These are phyloP conservation scores for Fusarium sororula DNA, from an alignment of 2,329 filamentous ascomycete genomes.

Conservation along the genomic window DNA sequence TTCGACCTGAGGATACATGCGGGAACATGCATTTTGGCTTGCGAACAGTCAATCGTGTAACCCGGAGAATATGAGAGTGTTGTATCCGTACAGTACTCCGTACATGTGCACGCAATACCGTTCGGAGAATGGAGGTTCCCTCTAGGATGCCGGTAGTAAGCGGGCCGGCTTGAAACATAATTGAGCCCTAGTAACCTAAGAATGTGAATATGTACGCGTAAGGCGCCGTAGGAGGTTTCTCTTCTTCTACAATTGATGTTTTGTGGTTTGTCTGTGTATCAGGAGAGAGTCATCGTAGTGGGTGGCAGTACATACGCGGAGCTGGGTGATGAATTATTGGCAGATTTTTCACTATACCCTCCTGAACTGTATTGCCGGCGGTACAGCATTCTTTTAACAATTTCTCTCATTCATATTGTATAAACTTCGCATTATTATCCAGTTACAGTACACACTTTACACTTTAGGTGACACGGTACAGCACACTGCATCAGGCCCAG, in stretches of 20 bases:
- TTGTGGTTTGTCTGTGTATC: not conserved
- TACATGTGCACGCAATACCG: not conserved
- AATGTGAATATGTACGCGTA: slow-evolving; percentile 6
- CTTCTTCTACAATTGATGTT: not conserved
- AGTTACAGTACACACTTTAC: slow-evolving; percentile 1
- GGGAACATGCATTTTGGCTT: not conserved
- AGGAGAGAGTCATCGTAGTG: not conserved
- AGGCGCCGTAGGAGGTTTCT: not conserved
- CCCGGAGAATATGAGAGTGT: slow-evolving; percentile 1
- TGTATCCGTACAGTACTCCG: too few relatives aligned
- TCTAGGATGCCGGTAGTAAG: not conserved
- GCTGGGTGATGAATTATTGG: not conserved
- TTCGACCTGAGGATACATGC: not conserved
- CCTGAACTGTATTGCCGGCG: not conserved
- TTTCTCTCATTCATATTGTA: not conserved
- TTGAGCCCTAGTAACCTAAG: not conserved
- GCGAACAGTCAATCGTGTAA: not conserved
- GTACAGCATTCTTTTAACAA: not conserved
- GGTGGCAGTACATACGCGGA: not conserved
- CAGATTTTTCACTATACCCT: not conserved
- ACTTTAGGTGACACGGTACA: not conserved
- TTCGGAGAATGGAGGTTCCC: slow-evolving; percentile 7
- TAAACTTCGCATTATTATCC: not conserved
- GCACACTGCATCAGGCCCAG: slow-evolving; percentile 15
- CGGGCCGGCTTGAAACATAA: slow-evolving; percentile 27